These are phyloP conservation scores for Anaeramoeba flamelloides DNA, from an alignment of 78 protist genomes.

Conservation along the genomic window DNA sequence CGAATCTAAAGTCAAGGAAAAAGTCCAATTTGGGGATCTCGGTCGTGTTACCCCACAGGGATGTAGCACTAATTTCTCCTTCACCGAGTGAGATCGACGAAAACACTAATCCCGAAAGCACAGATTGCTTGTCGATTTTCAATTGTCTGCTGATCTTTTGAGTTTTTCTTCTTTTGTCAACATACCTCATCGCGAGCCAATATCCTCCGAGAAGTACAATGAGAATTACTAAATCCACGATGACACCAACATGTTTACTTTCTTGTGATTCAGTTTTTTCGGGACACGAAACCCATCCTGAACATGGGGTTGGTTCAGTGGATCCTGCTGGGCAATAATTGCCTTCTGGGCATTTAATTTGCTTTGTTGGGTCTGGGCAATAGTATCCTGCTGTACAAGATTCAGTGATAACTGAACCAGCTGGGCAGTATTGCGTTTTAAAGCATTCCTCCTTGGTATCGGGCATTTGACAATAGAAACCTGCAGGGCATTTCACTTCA, in stretches of 20 bases:
- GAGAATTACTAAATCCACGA: constrained; percentile 2
- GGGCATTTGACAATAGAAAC: no score
- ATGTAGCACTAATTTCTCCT: no score
- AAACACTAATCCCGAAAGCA: no score
- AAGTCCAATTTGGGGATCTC: no score
- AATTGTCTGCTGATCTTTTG: no score
- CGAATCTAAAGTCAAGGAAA: constrained; percentile 14
- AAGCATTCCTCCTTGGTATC: constrained; percentile 1
- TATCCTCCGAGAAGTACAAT: not conserved
- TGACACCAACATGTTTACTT: no score
- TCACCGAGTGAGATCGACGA: no score
- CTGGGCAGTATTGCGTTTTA: not conserved
- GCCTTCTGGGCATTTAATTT: not conserved
- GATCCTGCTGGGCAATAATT: constrained; percentile 3
- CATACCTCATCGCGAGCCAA: not conserved
- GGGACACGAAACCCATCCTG: not conserved
- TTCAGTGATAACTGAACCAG: not conserved
- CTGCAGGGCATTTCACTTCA: no score
- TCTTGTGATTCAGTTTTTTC: no score
- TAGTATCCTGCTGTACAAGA: constrained; percentile 20
- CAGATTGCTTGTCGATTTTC: no score
- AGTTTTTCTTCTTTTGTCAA: not conserved
- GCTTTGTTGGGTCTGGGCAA: constrained; percentile 14
- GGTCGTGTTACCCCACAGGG: no score
- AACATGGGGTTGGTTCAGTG: not conserved